Evolutionary conservation across 306 rosid genomes (phyloP).

Genomic region (Astragalus glycyphyllos): DNA sequence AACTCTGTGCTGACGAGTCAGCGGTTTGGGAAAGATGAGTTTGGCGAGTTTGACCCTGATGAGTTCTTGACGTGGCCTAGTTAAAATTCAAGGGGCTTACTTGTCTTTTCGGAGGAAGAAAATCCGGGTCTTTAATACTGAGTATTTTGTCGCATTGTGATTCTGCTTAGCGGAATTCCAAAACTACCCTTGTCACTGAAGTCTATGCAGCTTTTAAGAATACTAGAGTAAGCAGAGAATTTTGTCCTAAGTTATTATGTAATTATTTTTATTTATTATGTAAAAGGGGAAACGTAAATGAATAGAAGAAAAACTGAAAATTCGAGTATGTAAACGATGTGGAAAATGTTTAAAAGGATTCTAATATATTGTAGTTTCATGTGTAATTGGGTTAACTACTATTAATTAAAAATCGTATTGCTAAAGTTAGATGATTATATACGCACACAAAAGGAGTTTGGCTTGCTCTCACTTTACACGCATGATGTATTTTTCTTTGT

Average conservation of each 20-base stretch:
- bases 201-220: conserved; percentile 31
- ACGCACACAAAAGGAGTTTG: not conserved
- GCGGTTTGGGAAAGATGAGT: conserved; percentile 57
- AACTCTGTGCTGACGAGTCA: conserved; percentile 42
- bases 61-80: conserved; percentile 59
- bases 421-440: conserved; percentile 15
- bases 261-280: conserved; percentile 35
- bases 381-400: not conserved
- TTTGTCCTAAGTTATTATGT: conserved; percentile 38
- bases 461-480: not conserved
- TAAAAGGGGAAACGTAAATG: conserved; percentile 9
- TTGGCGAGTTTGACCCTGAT: conserved; percentile 73
- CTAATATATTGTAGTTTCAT: conserved; percentile 2
- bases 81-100: not conserved
- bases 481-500: not conserved
- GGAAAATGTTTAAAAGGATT: conserved; percentile 11
- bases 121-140: not conserved
- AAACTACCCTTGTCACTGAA: conserved; percentile 35
- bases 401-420: not conserved
- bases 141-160: not conserved
- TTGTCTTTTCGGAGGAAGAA: conserved; percentile 6
- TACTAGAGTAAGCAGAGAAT: conserved; percentile 10
- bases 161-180: conserved; percentile 19
- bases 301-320: not conserved
- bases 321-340: not conserved